Conservation (phyloP, 257 asterid genomes). For the Solanum corneliomulleri region DNA sequence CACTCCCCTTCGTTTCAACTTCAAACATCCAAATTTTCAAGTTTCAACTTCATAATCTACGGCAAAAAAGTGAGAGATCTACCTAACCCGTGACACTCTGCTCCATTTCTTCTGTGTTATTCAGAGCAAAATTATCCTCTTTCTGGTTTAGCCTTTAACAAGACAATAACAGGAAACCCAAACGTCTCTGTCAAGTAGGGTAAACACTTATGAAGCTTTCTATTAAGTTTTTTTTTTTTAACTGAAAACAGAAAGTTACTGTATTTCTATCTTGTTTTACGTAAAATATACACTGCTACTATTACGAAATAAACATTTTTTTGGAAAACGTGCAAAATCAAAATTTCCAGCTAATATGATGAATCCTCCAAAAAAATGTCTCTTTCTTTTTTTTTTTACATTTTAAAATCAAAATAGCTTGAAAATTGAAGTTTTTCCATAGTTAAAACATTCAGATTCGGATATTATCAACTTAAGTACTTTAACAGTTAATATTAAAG, state of each 20-base stretch:
- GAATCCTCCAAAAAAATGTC: neutral
- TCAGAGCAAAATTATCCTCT: neutral
- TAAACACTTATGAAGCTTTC: neutral
- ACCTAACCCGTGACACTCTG: neutral
- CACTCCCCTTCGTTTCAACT: neutral
- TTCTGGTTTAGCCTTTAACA: neutral
- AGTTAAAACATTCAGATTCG: neutral
- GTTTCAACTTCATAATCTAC: neutral
- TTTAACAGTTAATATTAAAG: neutral
- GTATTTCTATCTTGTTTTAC: neutral
- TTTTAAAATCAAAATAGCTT: neutral
- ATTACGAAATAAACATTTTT: neutral
- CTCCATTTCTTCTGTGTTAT: neutral
- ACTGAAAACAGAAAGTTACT: neutral
- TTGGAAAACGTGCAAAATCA: neutral
- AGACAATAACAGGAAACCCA: neutral
- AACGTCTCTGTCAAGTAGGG: neutral
- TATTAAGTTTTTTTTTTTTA: neutral
- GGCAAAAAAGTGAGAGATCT: neutral
- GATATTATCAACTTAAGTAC: neutral
- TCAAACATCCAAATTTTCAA: neutral
- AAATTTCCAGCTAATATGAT: neutral
- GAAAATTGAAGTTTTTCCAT: neutral
- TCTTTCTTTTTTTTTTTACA: too few relatives aligned
- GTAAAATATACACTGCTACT: neutral